Conservation (phyloP, 345 rosid genomes). For the Moricandia moricandioides region DNA sequence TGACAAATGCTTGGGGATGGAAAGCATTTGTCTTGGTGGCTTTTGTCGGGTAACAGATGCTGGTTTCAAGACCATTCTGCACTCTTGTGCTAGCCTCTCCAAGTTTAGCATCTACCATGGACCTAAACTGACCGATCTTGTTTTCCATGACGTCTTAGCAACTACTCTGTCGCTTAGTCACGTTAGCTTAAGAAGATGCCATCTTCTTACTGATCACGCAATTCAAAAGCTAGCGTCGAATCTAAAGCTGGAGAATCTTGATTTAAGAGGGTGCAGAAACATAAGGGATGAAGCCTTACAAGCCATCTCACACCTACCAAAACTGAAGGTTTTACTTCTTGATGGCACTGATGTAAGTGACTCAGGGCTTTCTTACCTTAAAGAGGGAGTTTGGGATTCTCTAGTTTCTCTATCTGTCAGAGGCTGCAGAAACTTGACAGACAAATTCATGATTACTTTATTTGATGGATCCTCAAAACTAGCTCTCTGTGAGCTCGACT, state of each 20-base stretch:
- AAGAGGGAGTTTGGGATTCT: conserved; percentile 51
- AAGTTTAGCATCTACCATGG: conserved; percentile 78
- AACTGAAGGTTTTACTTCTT: conserved; percentile 56
- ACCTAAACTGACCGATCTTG: conserved; percentile 71
- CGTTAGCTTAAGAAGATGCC: conserved; percentile 83
- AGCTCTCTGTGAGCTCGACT: conserved; percentile 67
- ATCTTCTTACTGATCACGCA: conserved; percentile 71
- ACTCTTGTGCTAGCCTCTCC: conserved; percentile 73
- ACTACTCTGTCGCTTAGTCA: conserved; percentile 73
- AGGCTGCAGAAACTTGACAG: conserved; percentile 87
- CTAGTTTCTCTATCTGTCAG: conserved; percentile 68
- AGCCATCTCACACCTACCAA: conserved; percentile 56
- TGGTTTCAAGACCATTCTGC: conserved; percentile 80
- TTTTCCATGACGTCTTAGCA: conserved; percentile 85
- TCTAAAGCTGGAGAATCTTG: conserved; percentile 55
- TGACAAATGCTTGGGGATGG: conserved; percentile 71
- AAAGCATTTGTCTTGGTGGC: conserved; percentile 84
- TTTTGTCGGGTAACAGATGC: conserved; percentile 88
- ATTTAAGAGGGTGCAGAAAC: conserved; percentile 73
- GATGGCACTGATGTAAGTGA: conserved; percentile 74
- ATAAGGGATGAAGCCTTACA: conserved; percentile 70
- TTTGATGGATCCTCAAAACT: conserved; percentile 66
- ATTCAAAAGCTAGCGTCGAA: conserved; percentile 59
- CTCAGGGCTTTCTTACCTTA: conserved; percentile 54
- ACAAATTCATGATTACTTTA: conserved; percentile 59